Conservation (phyloP, 2,329 filamentous ascomycete genomes). For the Ophiostoma novo-ulmi region DNA sequence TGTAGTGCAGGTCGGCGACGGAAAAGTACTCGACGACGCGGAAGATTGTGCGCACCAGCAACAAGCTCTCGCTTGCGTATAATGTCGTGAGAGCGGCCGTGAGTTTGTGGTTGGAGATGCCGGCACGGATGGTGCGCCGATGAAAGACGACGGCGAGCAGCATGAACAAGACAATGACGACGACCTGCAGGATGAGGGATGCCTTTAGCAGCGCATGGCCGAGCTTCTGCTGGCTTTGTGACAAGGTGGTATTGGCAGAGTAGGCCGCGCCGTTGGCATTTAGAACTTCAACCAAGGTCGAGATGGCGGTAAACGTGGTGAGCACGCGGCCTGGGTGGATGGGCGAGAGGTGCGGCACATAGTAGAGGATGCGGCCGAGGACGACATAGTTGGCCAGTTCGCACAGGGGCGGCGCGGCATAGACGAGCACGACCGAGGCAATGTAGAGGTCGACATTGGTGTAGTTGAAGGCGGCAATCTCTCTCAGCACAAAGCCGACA, state of each 20-base stretch:
- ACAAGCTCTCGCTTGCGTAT: slow-evolving; percentile 46
- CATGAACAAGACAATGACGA: slow-evolving; percentile 47
- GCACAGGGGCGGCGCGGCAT: slow-evolving; percentile 47
- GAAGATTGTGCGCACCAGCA: slow-evolving; percentile 52
- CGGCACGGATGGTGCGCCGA: neutral
- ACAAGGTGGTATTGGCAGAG: neutral
- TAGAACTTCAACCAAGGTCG: slow-evolving; percentile 45
- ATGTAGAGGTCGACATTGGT: slow-evolving; percentile 41
- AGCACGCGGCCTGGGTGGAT: slow-evolving; percentile 45
- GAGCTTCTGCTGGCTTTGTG: slow-evolving; percentile 24
- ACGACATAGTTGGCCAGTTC: slow-evolving; percentile 61
- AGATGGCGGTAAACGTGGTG: slow-evolving; percentile 45
- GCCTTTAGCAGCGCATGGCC: slow-evolving; percentile 47
- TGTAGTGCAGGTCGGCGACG: slow-evolving; percentile 50
- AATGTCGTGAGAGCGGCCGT: slow-evolving; percentile 30
- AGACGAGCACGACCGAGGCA: slow-evolving; percentile 37
- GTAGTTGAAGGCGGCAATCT: slow-evolving; percentile 47
- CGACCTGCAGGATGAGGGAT: slow-evolving; percentile 51
- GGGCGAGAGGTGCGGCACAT: slow-evolving; percentile 56
- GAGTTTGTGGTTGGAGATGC: neutral
- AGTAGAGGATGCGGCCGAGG: slow-evolving; percentile 56
- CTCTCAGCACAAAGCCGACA: slow-evolving; percentile 15
- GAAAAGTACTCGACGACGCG: slow-evolving; percentile 56
- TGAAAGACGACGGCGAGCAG: slow-evolving; percentile 38
- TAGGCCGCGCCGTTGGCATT: slow-evolving; percentile 35